Base-by-base conservation (phyloP, 257 asterid genomes). In the Penstemon eatonii region DNA sequence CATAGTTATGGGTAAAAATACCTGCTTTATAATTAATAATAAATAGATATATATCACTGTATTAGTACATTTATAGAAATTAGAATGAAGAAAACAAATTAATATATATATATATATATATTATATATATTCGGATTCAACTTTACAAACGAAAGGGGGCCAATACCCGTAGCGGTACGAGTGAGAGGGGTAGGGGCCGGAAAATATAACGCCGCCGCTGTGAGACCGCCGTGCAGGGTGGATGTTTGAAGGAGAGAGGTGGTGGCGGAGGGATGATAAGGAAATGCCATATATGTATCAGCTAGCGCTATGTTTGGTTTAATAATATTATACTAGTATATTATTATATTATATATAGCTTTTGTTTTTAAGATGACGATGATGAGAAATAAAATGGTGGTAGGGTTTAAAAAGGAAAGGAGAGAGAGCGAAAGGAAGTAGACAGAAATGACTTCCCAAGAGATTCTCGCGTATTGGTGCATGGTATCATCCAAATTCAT, bases 401-500 rank as follows among this genome's bases (percentile, higher is more conserved):
- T 6, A 49, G 68, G 65, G 66, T 62, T 72, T 67, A 69, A 56
- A 65, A 47, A 71, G 18, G 18, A 75, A 67, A 71, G 59, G 69
- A 46, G 73, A 52, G 65, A 63, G 72, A 40, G 54, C 1, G 68
- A 42, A 65, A 63, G 79, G 81, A 82, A 83, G 67, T 15, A 60
- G 95, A 84, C 92, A 82, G 80, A 82, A 82, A 79, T 58, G 75
- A 73, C 66, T 76, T 71, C 83, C 83, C 81, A 66, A 79, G 77
- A 82, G 89, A 85, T 85, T 83, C 92, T 83, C 75, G 74, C 76
- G 45, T 73, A 71, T 18, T 79, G 78, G 79, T 77, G 82, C 88
- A 80, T 81, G 84, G 89, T 80, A 86, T 89, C 94, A 70, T 80
- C 80, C 77, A 73, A 71, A 69, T 61, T 64, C 61, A 71, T 67